Evolutionary conservation across 768 basidiomycete genomes (phyloP), one percentile per base, ranked within the genome.

Genomic region (Arthromyces matolae): DNA sequence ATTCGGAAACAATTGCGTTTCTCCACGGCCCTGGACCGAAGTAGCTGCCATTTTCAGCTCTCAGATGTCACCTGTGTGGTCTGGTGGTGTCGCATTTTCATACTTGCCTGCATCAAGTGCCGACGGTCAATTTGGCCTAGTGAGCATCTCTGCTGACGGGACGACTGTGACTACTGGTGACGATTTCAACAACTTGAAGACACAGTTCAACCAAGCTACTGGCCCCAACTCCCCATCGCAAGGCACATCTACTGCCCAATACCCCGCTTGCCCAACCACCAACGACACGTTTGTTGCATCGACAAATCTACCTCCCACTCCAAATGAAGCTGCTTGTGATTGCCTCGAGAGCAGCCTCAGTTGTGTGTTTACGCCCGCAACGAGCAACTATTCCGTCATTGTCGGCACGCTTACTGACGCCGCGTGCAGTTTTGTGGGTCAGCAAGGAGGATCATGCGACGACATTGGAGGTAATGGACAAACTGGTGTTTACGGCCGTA

Each of bases 61-160:
- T 9, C 65, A 85, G 6, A 89, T 93, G 80, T 76, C 83, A 16
- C 66, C 81, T 46, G 82, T 86, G 41, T 95, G 87, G 83, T 92
- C 89, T 25, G 93, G 93, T 52, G 93, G 89, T 43, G 56, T 95
- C 44, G 92, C 93, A 3, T 92, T 91, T 66, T 85, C 84, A 40
- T 95, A 94, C 66, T 93, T 95, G 79, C 86, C 89, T 2, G 89
- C 89, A 16, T 38, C 60, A n/a, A 84, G 84, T 54, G 79, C 73
- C 7, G 70, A 75, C 43, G 89, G 89, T 41, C 70, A 85, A 57
- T 96, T 89, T 54, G 93, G 93, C 20, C 87, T 95, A 76, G 86
- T 90, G 51, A 89, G 76, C 22, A 77, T 95, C 50, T 83, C 81
- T 2, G 2, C 72, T 3, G 84, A 88, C 59, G 77, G 76, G 49